A percentile compares a stretch with the other conserved stretches of the same genome.
Evolutionary conservation across 768 basidiomycete genomes (phyloP).

Genomic region (Pleurotus tuoliensis): DNA sequence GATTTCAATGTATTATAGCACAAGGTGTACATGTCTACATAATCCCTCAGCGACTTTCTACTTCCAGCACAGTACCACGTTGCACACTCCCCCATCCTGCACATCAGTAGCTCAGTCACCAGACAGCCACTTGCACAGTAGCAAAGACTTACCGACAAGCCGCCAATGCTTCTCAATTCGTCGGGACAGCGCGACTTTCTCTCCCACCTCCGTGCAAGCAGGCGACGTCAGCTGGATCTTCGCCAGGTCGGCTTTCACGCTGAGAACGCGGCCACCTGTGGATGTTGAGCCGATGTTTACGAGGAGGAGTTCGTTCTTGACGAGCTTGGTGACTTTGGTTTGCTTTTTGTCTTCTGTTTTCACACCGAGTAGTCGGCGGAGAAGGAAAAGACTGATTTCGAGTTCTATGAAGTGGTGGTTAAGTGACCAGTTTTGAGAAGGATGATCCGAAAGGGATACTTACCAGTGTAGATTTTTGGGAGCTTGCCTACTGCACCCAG

Average conservation of each 20-base stretch:
- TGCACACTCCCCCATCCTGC: conserved; percentile 76
- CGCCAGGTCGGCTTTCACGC: conserved; percentile 91
- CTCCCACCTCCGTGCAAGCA: conserved; percentile 93
- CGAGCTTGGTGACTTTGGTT: conserved; percentile 89
- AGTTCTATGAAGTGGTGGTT: conserved; percentile 51
- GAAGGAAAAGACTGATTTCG: conserved; percentile 90
- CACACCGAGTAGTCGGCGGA: conserved; percentile 94
- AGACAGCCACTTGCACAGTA: not conserved
- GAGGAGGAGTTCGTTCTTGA: conserved; percentile 87
- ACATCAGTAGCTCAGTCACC: conserved; percentile 4
- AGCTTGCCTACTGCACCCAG: conserved; percentile 92
- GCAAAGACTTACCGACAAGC: conserved; percentile 70
- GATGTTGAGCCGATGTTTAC: conserved; percentile 99
- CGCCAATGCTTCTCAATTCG: conserved; percentile 99
- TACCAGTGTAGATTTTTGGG: conserved; percentile 89
- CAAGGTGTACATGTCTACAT: not conserved
- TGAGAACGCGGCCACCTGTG: conserved; percentile 91
- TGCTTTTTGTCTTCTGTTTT: conserved; percentile 99
- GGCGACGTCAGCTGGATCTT: conserved; percentile 93
- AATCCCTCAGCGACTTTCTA: conserved; percentile 35
- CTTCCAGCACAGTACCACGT: conserved; percentile 77
- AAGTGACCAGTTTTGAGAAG: not conserved
- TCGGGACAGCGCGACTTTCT: conserved; percentile 93
- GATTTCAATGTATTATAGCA: not conserved
- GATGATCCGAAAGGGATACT: conserved; percentile 5